A percentile compares a stretch with the other conserved stretches of the same genome.
Evolutionary conservation across 2,329 filamentous ascomycete species (phyloP).

Genomic region (Bipolaris sorokiniana): DNA sequence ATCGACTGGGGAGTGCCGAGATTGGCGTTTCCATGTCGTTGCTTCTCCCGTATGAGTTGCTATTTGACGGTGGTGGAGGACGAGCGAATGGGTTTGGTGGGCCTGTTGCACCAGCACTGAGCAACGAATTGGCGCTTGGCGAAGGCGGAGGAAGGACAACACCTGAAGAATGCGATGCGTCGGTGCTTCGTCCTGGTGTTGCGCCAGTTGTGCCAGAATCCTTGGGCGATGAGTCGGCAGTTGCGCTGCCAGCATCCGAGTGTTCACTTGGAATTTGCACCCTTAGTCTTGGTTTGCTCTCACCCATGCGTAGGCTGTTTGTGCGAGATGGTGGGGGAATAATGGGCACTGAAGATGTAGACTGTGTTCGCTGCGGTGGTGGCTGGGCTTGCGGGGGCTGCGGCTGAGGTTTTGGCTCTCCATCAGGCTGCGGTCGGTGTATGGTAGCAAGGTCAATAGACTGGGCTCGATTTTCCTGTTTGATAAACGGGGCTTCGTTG

Average conservation of each 20-base stretch:
- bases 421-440: constrained; percentile 50
- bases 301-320: constrained; percentile 73
- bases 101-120: constrained; percentile 89
- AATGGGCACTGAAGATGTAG: constrained; percentile 69
- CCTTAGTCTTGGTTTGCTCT: constrained; percentile 80
- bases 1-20: constrained; percentile 90
- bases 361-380: constrained; percentile 58
- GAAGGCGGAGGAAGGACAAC: constrained; percentile 92
- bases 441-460: constrained; percentile 68
- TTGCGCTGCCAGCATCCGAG: constrained; percentile 77
- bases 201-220: constrained; percentile 65
- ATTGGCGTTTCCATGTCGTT: constrained; percentile 75
- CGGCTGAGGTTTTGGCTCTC: constrained; percentile 49
- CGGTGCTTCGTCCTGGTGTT: constrained; percentile 62
- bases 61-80: constrained; percentile 74
- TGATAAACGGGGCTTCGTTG: constrained; percentile 53
- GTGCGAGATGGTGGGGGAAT: constrained; percentile 72
- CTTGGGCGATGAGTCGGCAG: constrained; percentile 71
- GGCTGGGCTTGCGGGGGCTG: constrained; percentile 39
- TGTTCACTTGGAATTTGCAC: constrained; percentile 94
- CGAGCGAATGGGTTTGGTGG: constrained; percentile 95
- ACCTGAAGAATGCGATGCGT: constrained; percentile 66
- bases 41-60: constrained; percentile 48
- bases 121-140: constrained; percentile 80
- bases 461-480: constrained; percentile 61